These are phyloP conservation scores for Hymenoscyphus fraxineus DNA, from an alignment of 2,329 filamentous ascomycete species.

Conservation along the genomic window DNA sequence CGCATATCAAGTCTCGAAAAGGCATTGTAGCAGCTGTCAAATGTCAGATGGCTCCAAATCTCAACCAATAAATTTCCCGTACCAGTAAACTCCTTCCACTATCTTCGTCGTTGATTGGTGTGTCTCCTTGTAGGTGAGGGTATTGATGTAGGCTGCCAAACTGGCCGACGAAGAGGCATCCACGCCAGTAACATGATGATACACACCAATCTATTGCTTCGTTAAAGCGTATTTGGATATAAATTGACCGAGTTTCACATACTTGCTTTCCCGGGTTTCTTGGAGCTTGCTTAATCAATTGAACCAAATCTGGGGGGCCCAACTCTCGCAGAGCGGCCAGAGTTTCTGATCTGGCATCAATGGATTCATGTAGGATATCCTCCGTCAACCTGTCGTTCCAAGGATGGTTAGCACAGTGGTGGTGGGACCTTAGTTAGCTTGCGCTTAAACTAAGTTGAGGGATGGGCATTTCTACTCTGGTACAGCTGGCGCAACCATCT, in stretches of 20 bases:
- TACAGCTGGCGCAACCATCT: conserved; percentile 58
- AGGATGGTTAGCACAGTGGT: conserved; percentile 18
- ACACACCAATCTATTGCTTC: conserved; percentile 70
- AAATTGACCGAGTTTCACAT: conserved; percentile 13
- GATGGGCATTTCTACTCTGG: conserved; percentile 60
- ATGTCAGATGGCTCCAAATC: conserved; percentile 30
- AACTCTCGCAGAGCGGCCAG: conserved; percentile 84
- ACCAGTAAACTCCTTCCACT: conserved; percentile 92
- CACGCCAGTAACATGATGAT: conserved; percentile 96
- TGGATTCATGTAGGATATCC: conserved; percentile 84
- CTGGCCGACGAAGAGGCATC: conserved; percentile 97
- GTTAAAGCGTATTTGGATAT: conserved; percentile 15
- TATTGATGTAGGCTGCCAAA: conserved; percentile 97
- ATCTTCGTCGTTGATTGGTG: conserved; percentile 79
- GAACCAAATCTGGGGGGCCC: conserved; percentile 91
- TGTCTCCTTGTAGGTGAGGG: conserved; percentile 83
- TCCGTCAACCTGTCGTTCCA: conserved; percentile 71
- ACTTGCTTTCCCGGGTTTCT: conserved; percentile 57
- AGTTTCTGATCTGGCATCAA: conserved; percentile 88
- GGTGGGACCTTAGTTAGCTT: neutral
- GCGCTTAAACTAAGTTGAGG: neutral
- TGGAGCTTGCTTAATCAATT: conserved; percentile 74
- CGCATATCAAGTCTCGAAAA: conserved; percentile 98
- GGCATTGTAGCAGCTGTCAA: conserved; percentile 85
- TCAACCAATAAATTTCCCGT: conserved; percentile 31